These are phyloP conservation scores for Beta macrorhiza DNA, from an alignment of 179 eudicot species.

Conservation along the genomic window DNA sequence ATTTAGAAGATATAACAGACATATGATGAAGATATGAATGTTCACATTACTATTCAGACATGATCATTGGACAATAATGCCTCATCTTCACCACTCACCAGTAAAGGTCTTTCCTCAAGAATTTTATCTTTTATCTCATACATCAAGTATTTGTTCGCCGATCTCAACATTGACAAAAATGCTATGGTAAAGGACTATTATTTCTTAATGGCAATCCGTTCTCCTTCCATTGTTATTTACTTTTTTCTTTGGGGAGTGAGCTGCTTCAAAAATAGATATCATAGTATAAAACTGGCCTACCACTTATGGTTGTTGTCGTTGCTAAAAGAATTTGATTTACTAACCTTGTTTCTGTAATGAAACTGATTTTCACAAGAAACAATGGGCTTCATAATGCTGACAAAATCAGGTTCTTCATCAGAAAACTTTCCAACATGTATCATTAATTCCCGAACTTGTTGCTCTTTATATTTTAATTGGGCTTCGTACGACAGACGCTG, in stretches of 20 bases:
- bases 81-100: neutral
- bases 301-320: neutral
- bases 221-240: neutral
- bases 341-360: slow-evolving; percentile 91
- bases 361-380: slow-evolving; percentile 86
- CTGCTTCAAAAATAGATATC: neutral
- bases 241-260: neutral
- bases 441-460: slow-evolving; percentile 76
- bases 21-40: neutral
- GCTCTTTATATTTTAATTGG: slow-evolving; percentile 77
- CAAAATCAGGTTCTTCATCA: slow-evolving; percentile 43
- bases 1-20: neutral
- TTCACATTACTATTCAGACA: neutral
- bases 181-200: neutral
- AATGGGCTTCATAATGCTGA: slow-evolving; percentile 68
- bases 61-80: neutral
- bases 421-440: slow-evolving; percentile 79
- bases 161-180: neutral
- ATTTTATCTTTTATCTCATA: neutral
- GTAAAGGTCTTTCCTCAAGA: neutral
- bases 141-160: neutral
- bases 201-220: neutral
- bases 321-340: neutral
- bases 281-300: neutral
- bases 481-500: slow-evolving; percentile 84